Percentiles rank a stretch among this genome's conserved stretches.
phyloP scores from a whole-genome alignment of 306 rosid species.

The Prunus fruticosa region DNA sequence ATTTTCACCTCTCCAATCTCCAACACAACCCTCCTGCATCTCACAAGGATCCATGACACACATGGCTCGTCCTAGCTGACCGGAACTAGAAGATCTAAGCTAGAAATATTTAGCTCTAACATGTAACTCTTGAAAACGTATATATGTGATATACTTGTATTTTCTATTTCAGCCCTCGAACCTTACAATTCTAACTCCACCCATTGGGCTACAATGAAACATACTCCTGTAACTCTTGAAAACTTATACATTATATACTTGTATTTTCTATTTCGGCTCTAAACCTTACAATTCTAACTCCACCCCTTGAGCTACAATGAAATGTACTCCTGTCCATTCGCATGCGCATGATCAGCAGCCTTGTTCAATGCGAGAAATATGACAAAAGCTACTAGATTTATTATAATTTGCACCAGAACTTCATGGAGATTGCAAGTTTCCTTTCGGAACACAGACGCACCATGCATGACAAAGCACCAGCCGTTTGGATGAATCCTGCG shows the following conservation, averaged over 20 bases:
- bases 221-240: neutral
- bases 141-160: no score
- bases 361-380: slow-evolving; percentile 8
- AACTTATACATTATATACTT: no score
- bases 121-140: no score
- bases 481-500: slow-evolving; percentile 15
- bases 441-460: neutral
- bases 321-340: neutral
- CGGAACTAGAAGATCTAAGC: no score
- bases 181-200: neutral
- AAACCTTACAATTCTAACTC: no score
- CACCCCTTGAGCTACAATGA: slow-evolving; percentile 14
- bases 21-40: no score
- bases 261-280: no score
- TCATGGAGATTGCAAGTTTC: neutral
- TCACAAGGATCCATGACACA: neutral
- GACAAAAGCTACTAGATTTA: neutral
- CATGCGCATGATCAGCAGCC: slow-evolving; percentile 3
- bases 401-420: neutral
- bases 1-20: no score
- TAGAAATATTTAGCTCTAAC: no score
- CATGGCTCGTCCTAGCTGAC: no score
- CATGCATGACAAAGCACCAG: slow-evolving; percentile 24
- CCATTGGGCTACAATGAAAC: slow-evolving; percentile 13
- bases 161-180: no score